Conservation (phyloP, 495 filamentous ascomycete genomes). For the Podospora fimiseda region DNA sequence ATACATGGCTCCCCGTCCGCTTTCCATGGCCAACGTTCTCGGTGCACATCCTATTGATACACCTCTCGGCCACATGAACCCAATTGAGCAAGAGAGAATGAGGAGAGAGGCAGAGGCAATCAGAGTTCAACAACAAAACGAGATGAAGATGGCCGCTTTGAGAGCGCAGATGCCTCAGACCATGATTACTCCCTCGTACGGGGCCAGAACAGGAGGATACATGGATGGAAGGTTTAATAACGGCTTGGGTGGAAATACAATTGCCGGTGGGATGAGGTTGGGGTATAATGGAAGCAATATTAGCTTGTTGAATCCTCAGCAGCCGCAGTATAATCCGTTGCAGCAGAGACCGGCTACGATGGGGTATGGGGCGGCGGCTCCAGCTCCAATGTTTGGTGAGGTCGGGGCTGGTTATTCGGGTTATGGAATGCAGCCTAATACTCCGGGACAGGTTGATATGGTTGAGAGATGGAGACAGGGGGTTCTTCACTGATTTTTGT, state of each 20-base stretch:
- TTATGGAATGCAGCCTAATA: not conserved
- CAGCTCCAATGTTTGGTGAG: not conserved
- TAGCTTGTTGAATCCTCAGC: constrained; percentile 2
- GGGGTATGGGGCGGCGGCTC: no score
- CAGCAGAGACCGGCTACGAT: not conserved
- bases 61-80: constrained; percentile 27
- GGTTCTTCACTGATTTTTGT: not conserved
- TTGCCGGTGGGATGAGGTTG: constrained; percentile 2
- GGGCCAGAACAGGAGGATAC: constrained; percentile 38
- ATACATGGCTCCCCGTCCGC: constrained; percentile 29
- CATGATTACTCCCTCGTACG: constrained; percentile 20
- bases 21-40: constrained; percentile 65
- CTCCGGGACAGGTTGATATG: not conserved
- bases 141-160: constrained; percentile 35
- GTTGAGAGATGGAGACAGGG: not conserved
- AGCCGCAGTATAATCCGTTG: not conserved
- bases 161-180: constrained; percentile 37
- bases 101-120: constrained; percentile 30
- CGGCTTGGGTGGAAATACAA: constrained; percentile 33
- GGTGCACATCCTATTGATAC: constrained; percentile 41
- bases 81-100: constrained; percentile 29
- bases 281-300: constrained; percentile 12
- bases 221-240: constrained; percentile 48
- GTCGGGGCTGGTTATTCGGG: not conserved
- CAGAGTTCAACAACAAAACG: constrained; percentile 27